A percentile compares a stretch with the other conserved stretches of the same genome.
phyloP scores from a whole-genome alignment of 768 basidiomycete genomes.

The Suillus hirtellus region DNA sequence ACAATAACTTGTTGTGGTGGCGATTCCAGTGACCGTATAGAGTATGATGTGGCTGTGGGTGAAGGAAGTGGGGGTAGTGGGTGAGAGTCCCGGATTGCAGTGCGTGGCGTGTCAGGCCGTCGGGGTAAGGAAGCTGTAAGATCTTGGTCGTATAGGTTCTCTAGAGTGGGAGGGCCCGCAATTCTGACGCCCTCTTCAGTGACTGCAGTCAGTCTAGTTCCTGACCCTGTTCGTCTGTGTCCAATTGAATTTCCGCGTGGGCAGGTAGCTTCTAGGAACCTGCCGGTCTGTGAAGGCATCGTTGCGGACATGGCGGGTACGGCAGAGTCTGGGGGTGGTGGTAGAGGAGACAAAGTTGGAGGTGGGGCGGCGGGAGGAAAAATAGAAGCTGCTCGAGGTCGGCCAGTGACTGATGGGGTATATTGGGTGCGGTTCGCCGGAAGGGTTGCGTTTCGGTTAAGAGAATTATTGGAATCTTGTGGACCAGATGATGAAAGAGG shows the following conservation, averaged over 20 bases:
- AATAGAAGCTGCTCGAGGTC: constrained; percentile 56
- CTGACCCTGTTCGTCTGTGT: constrained; percentile 58
- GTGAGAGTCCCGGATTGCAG: constrained; percentile 52
- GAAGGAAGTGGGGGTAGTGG: constrained; percentile 70
- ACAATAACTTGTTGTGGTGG: constrained; percentile 41
- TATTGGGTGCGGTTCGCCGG: constrained; percentile 31
- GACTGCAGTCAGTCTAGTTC: constrained; percentile 56
- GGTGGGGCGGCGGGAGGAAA: constrained; percentile 69
- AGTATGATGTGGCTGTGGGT: constrained; percentile 35
- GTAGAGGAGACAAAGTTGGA: constrained; percentile 60
- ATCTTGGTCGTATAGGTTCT: constrained; percentile 29
- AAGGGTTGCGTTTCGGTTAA: constrained; percentile 39
- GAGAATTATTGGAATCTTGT: constrained; percentile 19
- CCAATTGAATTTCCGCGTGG: constrained; percentile 50
- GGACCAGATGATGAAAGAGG: constrained; percentile 17
- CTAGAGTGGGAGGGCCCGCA: constrained; percentile 33
- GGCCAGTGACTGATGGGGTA: constrained; percentile 28
- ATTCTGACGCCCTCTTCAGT: constrained; percentile 54
- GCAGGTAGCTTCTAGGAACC: constrained; percentile 39
- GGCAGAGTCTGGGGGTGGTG: constrained; percentile 47
- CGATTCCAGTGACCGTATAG: constrained; percentile 49
- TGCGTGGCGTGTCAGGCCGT: constrained; percentile 44
- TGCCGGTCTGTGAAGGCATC: constrained; percentile 31
- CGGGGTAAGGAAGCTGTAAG: constrained; percentile 30
- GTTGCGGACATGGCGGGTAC: constrained; percentile 29